phyloP scores from a whole-genome alignment of 2,329 filamentous ascomycete genomes.

The Curvularia verruculosa region DNA sequence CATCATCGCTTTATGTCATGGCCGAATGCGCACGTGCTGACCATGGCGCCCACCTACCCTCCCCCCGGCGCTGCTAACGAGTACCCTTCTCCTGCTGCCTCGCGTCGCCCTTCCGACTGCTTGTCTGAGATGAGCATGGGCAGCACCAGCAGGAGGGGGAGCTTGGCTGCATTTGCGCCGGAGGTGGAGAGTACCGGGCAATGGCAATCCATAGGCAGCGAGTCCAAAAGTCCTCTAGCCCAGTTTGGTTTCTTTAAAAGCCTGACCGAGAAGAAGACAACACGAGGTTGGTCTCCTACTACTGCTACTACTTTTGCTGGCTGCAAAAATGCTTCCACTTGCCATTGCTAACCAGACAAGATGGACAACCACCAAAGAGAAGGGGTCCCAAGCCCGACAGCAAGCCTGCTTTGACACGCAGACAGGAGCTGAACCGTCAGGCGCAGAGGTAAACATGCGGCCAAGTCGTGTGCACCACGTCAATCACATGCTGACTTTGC shows the following conservation, averaged over 20 bases:
- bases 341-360: constrained; percentile 51
- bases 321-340: background rate
- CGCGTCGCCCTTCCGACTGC: constrained; percentile 42
- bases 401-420: constrained; percentile 88
- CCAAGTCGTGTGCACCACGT: background rate
- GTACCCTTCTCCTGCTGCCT: constrained; percentile 43
- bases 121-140: constrained; percentile 38
- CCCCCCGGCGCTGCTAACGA: constrained; percentile 41
- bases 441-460: constrained; percentile 78
- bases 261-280: constrained; percentile 73
- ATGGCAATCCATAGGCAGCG: constrained; percentile 47
- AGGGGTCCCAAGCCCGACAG: constrained; percentile 95
- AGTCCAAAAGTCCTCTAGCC: constrained; percentile 46
- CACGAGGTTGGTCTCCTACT: constrained; percentile 64
- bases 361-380: constrained; percentile 85
- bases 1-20: constrained; percentile 46
- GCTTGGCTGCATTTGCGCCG: constrained; percentile 45
- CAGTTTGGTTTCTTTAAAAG: constrained; percentile 66
- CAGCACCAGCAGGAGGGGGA: constrained; percentile 41
- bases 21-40: constrained; percentile 43
- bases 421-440: constrained; percentile 93
- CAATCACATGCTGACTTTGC: constrained; percentile 21
- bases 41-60: constrained; percentile 46
- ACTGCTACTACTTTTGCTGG: too few relatives aligned
- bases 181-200: constrained; percentile 48